A percentile compares a stretch with the other conserved stretches of the same genome.
Evolutionary conservation across 164 flowering plant genomes (phyloP).

Genomic region (Hamamelis virginiana): DNA sequence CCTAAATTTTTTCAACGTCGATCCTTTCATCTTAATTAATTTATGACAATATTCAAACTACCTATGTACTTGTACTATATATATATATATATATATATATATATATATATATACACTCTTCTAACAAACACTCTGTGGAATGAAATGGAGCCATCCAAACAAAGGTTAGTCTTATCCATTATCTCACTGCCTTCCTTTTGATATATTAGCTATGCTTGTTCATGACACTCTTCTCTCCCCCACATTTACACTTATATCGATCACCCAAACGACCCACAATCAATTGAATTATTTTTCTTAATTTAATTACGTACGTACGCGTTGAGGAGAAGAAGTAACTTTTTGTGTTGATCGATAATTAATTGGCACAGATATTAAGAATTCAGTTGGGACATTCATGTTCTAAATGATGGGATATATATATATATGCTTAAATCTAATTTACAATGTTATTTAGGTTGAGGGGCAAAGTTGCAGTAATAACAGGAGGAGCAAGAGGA

Average conservation of each 20-base stretch:
- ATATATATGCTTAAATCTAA: too few species aligned
- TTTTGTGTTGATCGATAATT: too few species aligned
- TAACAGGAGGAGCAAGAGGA: constrained; percentile 92
- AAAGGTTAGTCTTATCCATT: constrained; percentile 9
- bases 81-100: too few species aligned
- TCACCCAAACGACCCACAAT: too few species aligned
- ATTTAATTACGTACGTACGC: too few species aligned
- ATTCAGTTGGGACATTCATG: too few species aligned
- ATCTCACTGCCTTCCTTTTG: neutral
- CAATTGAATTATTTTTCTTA: too few species aligned
- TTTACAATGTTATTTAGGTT: constrained; percentile 42
- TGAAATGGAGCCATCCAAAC: constrained; percentile 10
- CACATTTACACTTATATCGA: neutral
- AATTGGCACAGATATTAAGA: too few species aligned
- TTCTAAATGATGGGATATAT: too few species aligned
- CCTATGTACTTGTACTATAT: too few species aligned
- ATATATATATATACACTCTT: neutral
- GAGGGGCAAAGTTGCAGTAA: constrained; percentile 66
- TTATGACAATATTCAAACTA: too few species aligned
- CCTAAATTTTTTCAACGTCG: neutral
- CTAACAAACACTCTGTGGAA: neutral
- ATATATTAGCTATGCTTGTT: neutral
- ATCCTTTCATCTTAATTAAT: neutral
- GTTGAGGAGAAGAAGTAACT: too few species aligned
- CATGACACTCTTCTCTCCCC: neutral